Base-by-base conservation (phyloP, 2,329 filamentous ascomycete genomes). In the Myotisia sp. region DNA sequence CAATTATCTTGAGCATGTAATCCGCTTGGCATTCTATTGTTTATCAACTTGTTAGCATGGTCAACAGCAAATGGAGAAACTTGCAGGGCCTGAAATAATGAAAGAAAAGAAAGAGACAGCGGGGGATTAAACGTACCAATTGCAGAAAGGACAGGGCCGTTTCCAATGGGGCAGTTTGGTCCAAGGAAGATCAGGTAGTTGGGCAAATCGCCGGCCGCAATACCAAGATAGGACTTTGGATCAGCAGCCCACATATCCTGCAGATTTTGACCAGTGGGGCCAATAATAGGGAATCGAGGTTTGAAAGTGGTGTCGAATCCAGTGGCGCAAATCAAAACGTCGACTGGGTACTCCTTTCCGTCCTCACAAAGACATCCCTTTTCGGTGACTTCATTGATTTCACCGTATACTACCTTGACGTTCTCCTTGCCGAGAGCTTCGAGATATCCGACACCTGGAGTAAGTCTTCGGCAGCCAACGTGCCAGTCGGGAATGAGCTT, bases 131-230 rank as follows among this genome's bases (percentile, higher is more conserved):
- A 28, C 33, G 9, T 14, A 24, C 29, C 29, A 9, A 37, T 24
- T 5, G 34, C 24, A 18, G 34, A 13, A 29, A 31, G 34, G 14
- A 40, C 20, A n/a, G 37, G 31, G 6, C 37, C 29, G 33, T 40
- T 27, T n/a, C 37, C 37, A 17, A 26, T 14, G 10, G 34, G 37
- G 17, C 13, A 29, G 16, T 37, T 37, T 3, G 76, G 74, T 0
- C 76, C 77, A 18, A 70, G 66, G 4, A 80, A 47, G 47, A 76
- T 77, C 18, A 79, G 60, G 0, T 81, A 56, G 42, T 82, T 83
- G 0, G 77, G 76, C 40, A 80, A 80, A 0, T 67, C 70, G 0
- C 76, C 75, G 0, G 72, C 70, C 0, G 70, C 68, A 1, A 75
- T 45, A 0, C 76, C 76, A 5, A 80, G 57, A 44, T 82, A 83